Conservation (phyloP, 78 protist genomes). For the Cavenderia fasciculata region DNA sequence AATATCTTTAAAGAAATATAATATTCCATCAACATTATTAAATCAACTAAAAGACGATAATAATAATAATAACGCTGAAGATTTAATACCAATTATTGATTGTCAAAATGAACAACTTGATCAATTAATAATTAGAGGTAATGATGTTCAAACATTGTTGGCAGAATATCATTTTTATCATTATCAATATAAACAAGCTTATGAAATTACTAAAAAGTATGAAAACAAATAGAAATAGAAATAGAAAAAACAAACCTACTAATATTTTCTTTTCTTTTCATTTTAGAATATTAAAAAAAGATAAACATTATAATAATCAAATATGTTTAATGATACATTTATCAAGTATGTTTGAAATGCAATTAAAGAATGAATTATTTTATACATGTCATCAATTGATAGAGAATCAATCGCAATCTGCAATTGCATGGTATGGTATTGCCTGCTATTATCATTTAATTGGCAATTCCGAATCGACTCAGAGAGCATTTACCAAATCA, state of each 20-base stretch:
- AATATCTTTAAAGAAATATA: constrained; percentile 22
- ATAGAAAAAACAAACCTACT: not conserved
- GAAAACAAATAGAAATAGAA: not conserved
- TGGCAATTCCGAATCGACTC: constrained; percentile 27
- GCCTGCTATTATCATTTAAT: constrained; percentile 72
- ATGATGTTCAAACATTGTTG: constrained; percentile 31
- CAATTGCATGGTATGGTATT: constrained; percentile 76
- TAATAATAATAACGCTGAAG: not conserved
- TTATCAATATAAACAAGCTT: constrained; percentile 42
- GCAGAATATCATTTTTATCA: constrained; percentile 68
- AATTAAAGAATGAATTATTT: constrained; percentile 59
- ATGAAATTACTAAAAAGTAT: constrained; percentile 34
- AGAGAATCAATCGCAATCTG: constrained; percentile 31
- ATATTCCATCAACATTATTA: not conserved
- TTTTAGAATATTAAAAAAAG: constrained; percentile 25
- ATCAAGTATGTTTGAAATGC: constrained; percentile 60
- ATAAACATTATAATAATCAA: constrained; percentile 35
- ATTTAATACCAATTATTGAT: not conserved
- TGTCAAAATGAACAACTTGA: not conserved
- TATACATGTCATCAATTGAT: constrained; percentile 50
- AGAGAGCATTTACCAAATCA: constrained; percentile 34
- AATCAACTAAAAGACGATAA: not conserved
- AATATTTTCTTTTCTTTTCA: not conserved
- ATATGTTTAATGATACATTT: constrained; percentile 49
- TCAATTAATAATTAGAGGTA: constrained; percentile 14